A percentile compares a stretch with the other conserved stretches of the same genome.
phyloP scores from a whole-genome alignment of 352 stramenopile species.

The Pythium sukuiense region DNA sequence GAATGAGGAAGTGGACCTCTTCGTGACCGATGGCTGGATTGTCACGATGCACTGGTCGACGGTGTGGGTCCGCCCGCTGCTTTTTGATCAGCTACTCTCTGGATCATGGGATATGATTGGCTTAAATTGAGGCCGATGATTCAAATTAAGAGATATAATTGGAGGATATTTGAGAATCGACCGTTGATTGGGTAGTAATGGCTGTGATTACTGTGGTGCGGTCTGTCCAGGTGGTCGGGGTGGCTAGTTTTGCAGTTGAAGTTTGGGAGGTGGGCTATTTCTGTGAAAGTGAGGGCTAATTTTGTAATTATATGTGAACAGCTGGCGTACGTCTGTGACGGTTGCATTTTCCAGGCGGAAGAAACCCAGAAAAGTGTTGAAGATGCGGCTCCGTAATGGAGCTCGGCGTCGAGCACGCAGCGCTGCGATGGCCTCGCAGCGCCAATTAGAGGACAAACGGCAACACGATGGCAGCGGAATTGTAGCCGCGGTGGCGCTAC shows the following conservation, averaged over 20 bases:
- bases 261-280: conserved; percentile 9
- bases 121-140: background rate
- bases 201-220: conserved; percentile 5
- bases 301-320: background rate
- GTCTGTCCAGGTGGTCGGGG: background rate
- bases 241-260: conserved; percentile 24
- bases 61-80: conserved; percentile 4
- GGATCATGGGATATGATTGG: conserved; percentile 4
- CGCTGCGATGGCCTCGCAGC: background rate
- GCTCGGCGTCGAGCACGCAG: conserved; percentile 8
- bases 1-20: background rate
- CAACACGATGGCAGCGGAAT: background rate
- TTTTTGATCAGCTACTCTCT: conserved; percentile 10
- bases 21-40: background rate
- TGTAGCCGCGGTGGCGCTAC: background rate
- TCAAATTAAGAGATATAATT: background rate
- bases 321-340: background rate
- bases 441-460: background rate
- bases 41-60: conserved; percentile 2
- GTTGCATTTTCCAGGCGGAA: conserved; percentile 7
- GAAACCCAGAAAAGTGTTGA: conserved; percentile 1
- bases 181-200: conserved; percentile 1
- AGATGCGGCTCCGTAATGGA: conserved; percentile 26
- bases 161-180: background rate
- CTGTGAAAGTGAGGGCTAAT: background rate